Evolutionary conservation across 1,139 yeast species (phyloP).

Genomic region (Pichia norvegensis): DNA sequence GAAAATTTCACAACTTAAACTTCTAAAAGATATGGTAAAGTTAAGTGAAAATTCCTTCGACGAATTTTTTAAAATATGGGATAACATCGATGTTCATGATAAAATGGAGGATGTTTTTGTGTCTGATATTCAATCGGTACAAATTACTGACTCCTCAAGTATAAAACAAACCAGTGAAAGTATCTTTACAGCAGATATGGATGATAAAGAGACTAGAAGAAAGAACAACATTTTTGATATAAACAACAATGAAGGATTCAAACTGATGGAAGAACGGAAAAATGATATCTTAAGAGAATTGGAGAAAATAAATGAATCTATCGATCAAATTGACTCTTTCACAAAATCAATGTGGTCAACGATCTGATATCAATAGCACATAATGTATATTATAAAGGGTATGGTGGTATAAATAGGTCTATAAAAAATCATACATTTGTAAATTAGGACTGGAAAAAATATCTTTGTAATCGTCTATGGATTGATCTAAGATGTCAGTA

Average conservation of each 20-base stretch:
- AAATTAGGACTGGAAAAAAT: not conserved
- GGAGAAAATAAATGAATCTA: constrained; percentile 33
- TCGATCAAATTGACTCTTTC: constrained; percentile 22
- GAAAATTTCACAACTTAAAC: constrained; percentile 51
- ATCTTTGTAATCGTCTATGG: not conserved
- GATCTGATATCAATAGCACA: constrained; percentile 2
- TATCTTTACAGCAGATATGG: not conserved
- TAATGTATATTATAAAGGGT: not conserved
- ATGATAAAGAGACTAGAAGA: constrained; percentile 5
- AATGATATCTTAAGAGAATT: constrained; percentile 35
- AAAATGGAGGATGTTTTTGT: not conserved
- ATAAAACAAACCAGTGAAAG: not conserved
- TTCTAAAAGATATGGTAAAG: constrained; percentile 46
- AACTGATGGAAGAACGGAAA: constrained; percentile 33
- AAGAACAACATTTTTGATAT: constrained; percentile 26
- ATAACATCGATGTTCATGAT: constrained; percentile 10
- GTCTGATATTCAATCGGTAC: not conserved
- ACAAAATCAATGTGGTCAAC: constrained; percentile 26
- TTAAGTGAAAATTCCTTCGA: constrained; percentile 23
- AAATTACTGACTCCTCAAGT: not conserved
- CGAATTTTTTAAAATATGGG: constrained; percentile 26
- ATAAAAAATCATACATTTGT: not conserved
- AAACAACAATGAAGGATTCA: constrained; percentile 39
- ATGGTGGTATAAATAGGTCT: not conserved
- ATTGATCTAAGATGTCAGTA: not conserved